Base-by-base conservation (phyloP, 2,329 filamentous ascomycete genomes). In the Colletotrichum karsti region DNA sequence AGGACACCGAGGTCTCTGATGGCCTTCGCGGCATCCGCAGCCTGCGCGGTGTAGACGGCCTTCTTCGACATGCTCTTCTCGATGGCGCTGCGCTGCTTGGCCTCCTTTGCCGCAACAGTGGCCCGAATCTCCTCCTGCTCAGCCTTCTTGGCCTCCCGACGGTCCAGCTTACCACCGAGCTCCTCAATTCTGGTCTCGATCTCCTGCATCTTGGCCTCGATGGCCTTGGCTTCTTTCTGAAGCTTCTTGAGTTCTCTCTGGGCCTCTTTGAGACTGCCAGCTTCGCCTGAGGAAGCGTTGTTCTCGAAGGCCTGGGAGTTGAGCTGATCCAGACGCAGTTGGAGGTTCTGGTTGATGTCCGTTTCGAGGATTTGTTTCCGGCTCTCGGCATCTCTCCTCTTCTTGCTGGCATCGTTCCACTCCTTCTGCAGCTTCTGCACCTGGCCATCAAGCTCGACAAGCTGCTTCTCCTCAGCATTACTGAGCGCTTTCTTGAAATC, bases 401-500 rank as follows among this genome's bases (percentile, higher is more conserved):
- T 86, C 62, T 87, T 88, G 74, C 92, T 94, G 50, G 94, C 79
- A 62, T 93, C 90, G 55, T 92, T 92, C 82, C 93, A 92, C 74
- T 95, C 88, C 71, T 89, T 91, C 70, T 93, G 90, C 48, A 98
- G 81, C 44, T 92, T 89, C 74, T 95, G 92, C 7, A 94, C 90
- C 12, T 86, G 86, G 5, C 83, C 82, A 65, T 89, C 91, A 9
- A 97, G 87, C 35, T 85, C 85, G 69, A 96, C 92, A 4, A 99
- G 85, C 74, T 93, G 91, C 42, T 86, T 84, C 78, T 98, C 95
- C 79, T 99, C 97, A n/a, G 91, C 88, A 7, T 88, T 82, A 9
- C 91, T 92, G 54, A 99, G 85, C 12, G 92, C 92, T 80, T 97
- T 98, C 82, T 97, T 97, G 83, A 98, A 99, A 24, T 97, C 92